Conservation (phyloP, 2,329 filamentous ascomycete genomes). For the Colletotrichum aenigma region DNA sequence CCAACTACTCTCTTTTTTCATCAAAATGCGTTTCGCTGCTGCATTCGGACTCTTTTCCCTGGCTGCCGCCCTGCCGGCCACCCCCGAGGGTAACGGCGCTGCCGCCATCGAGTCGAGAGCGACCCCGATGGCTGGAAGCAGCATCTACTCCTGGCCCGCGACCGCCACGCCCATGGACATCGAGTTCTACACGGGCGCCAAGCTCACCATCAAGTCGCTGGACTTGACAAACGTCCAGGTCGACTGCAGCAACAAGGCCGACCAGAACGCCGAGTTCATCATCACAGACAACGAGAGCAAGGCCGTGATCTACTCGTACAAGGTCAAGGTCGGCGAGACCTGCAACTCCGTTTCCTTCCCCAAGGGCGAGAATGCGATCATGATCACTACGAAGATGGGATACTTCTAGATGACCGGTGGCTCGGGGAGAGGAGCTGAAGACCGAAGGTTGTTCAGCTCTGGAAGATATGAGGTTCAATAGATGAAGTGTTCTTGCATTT, state of each 20-base stretch:
- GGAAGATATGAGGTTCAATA: background rate
- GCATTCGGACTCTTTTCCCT: background rate
- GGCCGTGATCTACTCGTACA: background rate
- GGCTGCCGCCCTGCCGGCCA: background rate
- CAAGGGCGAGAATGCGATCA: background rate
- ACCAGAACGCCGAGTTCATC: background rate
- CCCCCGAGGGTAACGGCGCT: background rate
- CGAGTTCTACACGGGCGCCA: background rate
- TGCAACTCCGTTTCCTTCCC: background rate
- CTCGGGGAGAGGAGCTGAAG: accelerated
- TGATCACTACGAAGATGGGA: background rate
- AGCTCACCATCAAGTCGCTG: background rate
- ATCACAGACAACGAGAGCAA: background rate
- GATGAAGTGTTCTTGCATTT: background rate
- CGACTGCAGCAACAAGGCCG: background rate
- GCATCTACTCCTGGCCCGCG: background rate
- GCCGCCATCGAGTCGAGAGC: background rate
- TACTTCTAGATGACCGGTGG: background rate
- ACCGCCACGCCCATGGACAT: background rate
- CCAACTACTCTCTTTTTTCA: background rate
- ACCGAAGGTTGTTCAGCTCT: background rate
- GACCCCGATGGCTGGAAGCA: background rate
- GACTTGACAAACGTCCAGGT: background rate
- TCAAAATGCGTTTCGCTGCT: background rate
- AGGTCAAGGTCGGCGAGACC: background rate